Conservation (phyloP, 148 eudicot species). For the Euryodendron excelsum region DNA sequence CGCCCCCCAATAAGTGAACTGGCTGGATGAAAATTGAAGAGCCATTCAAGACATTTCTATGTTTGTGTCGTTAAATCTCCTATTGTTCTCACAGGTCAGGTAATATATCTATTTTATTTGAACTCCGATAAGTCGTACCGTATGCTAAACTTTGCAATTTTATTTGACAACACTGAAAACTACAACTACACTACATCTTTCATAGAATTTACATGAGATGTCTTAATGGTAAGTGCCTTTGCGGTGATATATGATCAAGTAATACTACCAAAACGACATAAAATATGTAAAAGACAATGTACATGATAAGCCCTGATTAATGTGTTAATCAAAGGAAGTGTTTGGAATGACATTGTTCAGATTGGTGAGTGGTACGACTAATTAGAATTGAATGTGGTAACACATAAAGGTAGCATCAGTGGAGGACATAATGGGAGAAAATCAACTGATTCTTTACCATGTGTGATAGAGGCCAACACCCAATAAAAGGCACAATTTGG, state of each 20-base stretch:
- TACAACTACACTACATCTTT: not conserved
- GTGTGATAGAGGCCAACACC: no score
- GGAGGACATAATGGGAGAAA: no score
- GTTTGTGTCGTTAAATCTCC: not conserved
- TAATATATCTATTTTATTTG: not conserved
- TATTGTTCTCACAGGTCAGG: not conserved
- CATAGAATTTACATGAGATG: not conserved
- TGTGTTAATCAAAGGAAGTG: not conserved
- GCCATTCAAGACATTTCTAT: not conserved
- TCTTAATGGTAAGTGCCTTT: not conserved
- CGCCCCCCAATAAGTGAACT: slow-evolving; percentile 97
- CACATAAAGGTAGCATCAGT: no score
- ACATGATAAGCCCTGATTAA: no score
- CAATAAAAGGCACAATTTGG: no score
- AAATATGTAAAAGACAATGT: no score
- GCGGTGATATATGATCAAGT: not conserved
- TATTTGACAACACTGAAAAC: not conserved
- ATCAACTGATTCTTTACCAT: no score
- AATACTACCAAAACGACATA: not conserved
- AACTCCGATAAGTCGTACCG: not conserved
- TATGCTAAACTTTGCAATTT: not conserved
- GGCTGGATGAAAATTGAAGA: slow-evolving; percentile 48
- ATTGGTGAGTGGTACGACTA: no score
- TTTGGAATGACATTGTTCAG: not conserved
- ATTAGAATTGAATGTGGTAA: no score